phyloP scores from a whole-genome alignment of 495 filamentous ascomycete genomes.

The Tuber umbilicatum region DNA sequence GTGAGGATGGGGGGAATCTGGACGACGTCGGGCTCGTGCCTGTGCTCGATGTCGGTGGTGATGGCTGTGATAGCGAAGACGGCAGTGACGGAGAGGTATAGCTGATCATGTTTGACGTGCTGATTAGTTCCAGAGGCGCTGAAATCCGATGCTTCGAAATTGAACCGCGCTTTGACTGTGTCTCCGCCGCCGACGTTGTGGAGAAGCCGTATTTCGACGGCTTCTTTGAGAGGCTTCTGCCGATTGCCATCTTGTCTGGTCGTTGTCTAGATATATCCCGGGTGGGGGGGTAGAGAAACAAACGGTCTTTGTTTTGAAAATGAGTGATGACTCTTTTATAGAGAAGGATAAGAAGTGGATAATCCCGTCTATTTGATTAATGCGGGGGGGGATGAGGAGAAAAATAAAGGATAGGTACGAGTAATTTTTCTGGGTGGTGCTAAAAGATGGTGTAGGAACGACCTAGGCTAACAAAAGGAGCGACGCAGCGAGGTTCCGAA shows the following conservation, averaged over 20 bases:
- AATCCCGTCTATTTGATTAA: not conserved
- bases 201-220: constrained; percentile 34
- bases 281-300: not conserved
- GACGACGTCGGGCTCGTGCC: constrained; percentile 50
- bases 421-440: not conserved
- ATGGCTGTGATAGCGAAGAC: constrained; percentile 46
- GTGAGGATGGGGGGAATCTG: constrained; percentile 27
- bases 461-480: not conserved
- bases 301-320: not conserved
- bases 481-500: not conserved
- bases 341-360: constrained; percentile 2
- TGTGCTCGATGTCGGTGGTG: constrained; percentile 68
- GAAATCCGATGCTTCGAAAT: constrained; percentile 62
- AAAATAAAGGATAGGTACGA: not conserved
- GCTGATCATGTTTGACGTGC: constrained; percentile 91
- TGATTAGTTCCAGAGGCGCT: constrained; percentile 73
- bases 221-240: constrained; percentile 34
- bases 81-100: constrained; percentile 82
- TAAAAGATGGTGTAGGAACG: not conserved
- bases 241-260: constrained; percentile 27
- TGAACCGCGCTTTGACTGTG: constrained; percentile 23
- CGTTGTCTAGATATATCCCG: not conserved
- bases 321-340: not conserved
- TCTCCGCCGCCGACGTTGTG: constrained; percentile 44
- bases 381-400: not conserved